These are phyloP conservation scores for Rubia occidens DNA, from an alignment of 305 asterid species.

Conservation along the genomic window DNA sequence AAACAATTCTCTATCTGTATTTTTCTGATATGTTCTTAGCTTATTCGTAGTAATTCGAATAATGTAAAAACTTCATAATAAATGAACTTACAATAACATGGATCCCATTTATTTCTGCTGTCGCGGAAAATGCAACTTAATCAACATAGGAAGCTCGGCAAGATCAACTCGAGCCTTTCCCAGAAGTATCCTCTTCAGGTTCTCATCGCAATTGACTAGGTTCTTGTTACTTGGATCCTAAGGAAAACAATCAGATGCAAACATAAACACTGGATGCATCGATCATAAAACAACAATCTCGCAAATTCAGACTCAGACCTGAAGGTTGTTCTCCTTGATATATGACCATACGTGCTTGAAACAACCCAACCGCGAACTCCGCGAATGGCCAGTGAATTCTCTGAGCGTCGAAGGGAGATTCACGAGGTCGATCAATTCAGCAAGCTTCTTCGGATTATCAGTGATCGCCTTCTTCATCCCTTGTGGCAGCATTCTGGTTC, in stretches of 20 bases:
- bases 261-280: background rate
- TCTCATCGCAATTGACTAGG: constrained; percentile 61
- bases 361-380: constrained; percentile 72
- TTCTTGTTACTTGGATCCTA: constrained; percentile 73
- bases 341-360: constrained; percentile 76
- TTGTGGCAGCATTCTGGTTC: constrained; percentile 46
- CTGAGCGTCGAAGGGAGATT: constrained; percentile 70
- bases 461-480: constrained; percentile 46
- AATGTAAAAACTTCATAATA: background rate
- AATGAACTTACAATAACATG: background rate
- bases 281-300: background rate
- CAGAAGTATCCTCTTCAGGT: constrained; percentile 63
- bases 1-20: constrained; percentile 17
- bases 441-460: constrained; percentile 74
- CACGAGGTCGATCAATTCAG: constrained; percentile 66
- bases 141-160: constrained; percentile 62
- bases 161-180: constrained; percentile 76
- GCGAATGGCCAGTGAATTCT: constrained; percentile 88
- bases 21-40: background rate
- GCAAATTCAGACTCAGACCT: constrained; percentile 31
- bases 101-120: constrained; percentile 31
- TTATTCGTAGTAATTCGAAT: background rate
- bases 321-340: constrained; percentile 76
- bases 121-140: constrained; percentile 88
- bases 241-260: constrained; percentile 6